Evolutionary conservation across 345 rosid genomes (phyloP), one percentile per base, ranked within the genome.

Genomic region (Arabidopsis suecica): DNA sequence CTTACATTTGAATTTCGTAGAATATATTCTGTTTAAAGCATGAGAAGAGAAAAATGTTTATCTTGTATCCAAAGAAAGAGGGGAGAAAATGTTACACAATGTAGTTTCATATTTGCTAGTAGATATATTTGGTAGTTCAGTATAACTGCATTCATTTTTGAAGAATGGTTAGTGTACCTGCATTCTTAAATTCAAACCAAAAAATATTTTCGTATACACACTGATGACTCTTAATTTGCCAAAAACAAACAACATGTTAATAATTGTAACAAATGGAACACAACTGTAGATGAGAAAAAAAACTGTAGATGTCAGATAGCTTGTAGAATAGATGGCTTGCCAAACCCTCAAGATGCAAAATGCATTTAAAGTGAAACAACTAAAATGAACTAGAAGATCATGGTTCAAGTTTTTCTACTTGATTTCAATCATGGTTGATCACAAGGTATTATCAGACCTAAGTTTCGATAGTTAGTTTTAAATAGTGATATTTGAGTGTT

Each of bases 241-340:
- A 14, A 12, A 68, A 10, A 23, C 0, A 65, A 41, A 13, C 9
- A 53, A 44, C 36, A 67, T 20, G 54, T 18, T 54, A 33, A 14
- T 14, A 22, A 56, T 23, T 22, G 78, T 58, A 66, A 67, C 67
- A 75, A 68, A 60, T 60, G 79, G 69, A 68, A 61, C 53, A 73
- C 63, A 63, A 70, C 58, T 55, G 60, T 77, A 56, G 44, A 47
- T 76, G 71, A 23, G 1, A 23, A 23, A 23, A 23, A 23, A 28
- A 55, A 63, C 58, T 55, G 60, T 77, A 56, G 51, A 55, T 76
- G 71, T 76, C 80, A 62, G 75, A 69, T 34, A 44, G 62, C 38
- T 41, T 60, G 79, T 59, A 49, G 25, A 23, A 23, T 23, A 23
- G 48, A 68, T 14, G 69, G 56, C 25, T 3, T 60, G 74, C 56